Evolutionary conservation across 495 filamentous ascomycete genomes (phyloP), one percentile per base, ranked within the genome.

Genomic region (Thermothielavioides terrestris): DNA sequence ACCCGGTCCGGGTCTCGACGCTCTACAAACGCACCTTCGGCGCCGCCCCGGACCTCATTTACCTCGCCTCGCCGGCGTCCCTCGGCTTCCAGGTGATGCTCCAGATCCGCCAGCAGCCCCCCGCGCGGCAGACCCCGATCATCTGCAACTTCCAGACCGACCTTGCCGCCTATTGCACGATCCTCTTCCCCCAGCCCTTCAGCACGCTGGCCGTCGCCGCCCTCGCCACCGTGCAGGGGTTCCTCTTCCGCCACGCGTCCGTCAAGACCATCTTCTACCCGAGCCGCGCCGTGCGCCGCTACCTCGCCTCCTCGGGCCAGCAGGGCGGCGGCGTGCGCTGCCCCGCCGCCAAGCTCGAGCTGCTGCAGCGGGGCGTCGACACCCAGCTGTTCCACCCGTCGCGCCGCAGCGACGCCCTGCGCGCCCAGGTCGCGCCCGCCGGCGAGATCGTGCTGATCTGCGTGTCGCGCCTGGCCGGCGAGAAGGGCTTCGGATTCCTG

Each of bases 61-160:
- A 43, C 27, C 15, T 43, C 8, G 41, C 41, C 41, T 43, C 41
- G 17, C 41, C 41, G 2, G 41, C 41, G 4, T 43, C 41, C 7
- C 11, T 43, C 1, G 41, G 41, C 2, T 43, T 43, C 41, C 41
- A 43, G 9, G 41, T 43, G 0, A 43, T 43, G 41, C 26, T 43
- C 3, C 41, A 43, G 12, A 26, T 43, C 5, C 9, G 41, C 2
- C 27, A 43, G 4, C 41, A 31, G 3, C 27, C 41, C 1, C 4
- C 26, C 1, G 6, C 15, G 3, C 17, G 17, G 8, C 41, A 31
- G 7, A 21, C 21, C 26, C 41, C 41, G 9, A 30, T 43, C 26
- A 10, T 43, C 41, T 20, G 17, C 27, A 43, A 43, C 27, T 43
- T 43, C 18, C 41, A 43, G 10, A 43, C 41, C 41, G 41, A 43